Percentiles rank a stretch among this genome's conserved stretches.
Evolutionary conservation across 2,329 filamentous ascomycete genomes (phyloP).

Genomic region (Aspergillus eucalypticola): DNA sequence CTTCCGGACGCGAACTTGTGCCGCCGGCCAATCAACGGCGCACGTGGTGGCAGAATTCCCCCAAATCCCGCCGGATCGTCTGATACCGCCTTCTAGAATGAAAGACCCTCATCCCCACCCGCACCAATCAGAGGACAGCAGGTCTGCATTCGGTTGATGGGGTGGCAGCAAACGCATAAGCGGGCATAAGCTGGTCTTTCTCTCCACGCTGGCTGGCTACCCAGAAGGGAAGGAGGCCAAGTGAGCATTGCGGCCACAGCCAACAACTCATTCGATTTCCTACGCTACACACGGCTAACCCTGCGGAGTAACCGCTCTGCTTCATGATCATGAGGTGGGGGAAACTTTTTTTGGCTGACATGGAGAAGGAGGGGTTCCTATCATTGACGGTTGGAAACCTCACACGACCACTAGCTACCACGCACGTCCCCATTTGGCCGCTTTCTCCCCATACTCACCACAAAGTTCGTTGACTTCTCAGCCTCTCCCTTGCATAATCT

Average conservation of each 20-base stretch:
- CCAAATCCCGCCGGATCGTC: constrained; percentile 20
- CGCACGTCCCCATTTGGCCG: no score
- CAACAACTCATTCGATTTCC: no score
- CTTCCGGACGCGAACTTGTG: constrained; percentile 4
- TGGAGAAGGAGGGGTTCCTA: neutral
- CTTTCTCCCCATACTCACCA: neutral
- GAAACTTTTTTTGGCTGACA: neutral
- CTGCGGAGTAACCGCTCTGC: neutral
- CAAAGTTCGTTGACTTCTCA: neutral
- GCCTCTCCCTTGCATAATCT: neutral
- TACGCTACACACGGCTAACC: neutral
- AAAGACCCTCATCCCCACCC: neutral
- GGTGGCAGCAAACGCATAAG: neutral
- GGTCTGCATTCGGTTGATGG: neutral
- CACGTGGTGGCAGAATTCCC: constrained; percentile 37
- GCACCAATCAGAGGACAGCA: neutral
- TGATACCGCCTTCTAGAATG: constrained; percentile 21
- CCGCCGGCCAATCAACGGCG: constrained; percentile 30
- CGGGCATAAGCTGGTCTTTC: neutral
- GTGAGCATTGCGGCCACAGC: neutral
- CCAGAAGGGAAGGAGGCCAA: neutral
- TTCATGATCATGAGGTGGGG: neutral
- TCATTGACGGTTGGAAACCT: neutral
- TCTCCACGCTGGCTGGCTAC: neutral
- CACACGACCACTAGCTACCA: neutral